Conservation (phyloP, 148 eudicot species). For the Fagopyrum homotropicum region DNA sequence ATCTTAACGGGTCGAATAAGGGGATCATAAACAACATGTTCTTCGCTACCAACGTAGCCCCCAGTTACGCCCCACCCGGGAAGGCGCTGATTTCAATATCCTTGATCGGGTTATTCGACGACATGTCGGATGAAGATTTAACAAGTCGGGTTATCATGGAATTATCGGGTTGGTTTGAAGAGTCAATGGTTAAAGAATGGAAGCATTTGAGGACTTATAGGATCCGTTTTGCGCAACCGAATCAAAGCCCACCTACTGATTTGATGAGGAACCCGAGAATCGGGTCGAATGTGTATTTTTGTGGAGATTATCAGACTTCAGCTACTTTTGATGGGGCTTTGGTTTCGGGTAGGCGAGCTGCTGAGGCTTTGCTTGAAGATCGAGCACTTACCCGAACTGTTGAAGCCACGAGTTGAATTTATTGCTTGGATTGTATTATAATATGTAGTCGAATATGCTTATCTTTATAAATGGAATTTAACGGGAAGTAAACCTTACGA, state of each 20-base stretch:
- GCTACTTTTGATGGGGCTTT: constrained; percentile 98
- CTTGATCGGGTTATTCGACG: constrained; percentile 63
- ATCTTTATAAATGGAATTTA: no score
- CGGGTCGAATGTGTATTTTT: constrained; percentile 55
- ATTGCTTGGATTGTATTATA: background rate
- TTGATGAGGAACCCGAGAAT: constrained; percentile 52
- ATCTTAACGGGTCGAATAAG: constrained; percentile 70
- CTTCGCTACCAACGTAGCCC: constrained; percentile 81
- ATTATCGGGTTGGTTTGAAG: constrained; percentile 75
- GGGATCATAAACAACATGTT: constrained; percentile 98
- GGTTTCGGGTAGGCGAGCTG: constrained; percentile 84
- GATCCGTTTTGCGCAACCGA: constrained; percentile 76
- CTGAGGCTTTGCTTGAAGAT: constrained; percentile 67
- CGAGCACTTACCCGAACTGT: constrained; percentile 16
- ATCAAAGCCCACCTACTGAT: constrained; percentile 87
- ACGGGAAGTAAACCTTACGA: no score
- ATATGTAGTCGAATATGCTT: no score
- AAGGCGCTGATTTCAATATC: constrained; percentile 76
- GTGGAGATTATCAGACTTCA: constrained; percentile 85
- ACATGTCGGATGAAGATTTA: constrained; percentile 48
- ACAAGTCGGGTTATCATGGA: constrained; percentile 43
- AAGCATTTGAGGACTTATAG: constrained; percentile 64
- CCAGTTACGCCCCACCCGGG: constrained; percentile 61
- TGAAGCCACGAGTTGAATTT: background rate
- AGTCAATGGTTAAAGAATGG: constrained; percentile 56